These are phyloP conservation scores for Ascochyta viciae-villosae DNA, from an alignment of 2,329 filamentous ascomycete genomes.

Conservation along the genomic window DNA sequence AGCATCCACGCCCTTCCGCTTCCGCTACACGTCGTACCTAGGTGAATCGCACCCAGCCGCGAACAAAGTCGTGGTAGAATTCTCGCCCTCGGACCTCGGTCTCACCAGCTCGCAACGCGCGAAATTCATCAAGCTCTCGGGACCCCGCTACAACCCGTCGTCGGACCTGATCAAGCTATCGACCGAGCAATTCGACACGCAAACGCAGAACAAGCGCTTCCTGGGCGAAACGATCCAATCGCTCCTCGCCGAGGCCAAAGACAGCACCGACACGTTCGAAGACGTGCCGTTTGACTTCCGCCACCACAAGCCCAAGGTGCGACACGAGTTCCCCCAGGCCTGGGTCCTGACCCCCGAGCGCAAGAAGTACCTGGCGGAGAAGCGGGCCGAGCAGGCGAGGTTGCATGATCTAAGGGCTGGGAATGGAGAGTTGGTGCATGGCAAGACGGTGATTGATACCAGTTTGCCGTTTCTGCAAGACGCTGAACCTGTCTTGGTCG, in stretches of 20 bases:
- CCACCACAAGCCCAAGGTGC: slow-evolving; percentile 75
- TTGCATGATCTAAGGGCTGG: slow-evolving; percentile 64
- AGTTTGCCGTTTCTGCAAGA: slow-evolving; percentile 34
- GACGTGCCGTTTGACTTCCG: slow-evolving; percentile 90
- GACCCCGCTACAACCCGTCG: slow-evolving; percentile 85
- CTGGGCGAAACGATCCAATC: slow-evolving; percentile 78
- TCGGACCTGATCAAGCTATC: slow-evolving; percentile 86
- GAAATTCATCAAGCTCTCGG: slow-evolving; percentile 89
- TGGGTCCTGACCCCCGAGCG: slow-evolving; percentile 82
- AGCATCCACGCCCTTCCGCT: slow-evolving; percentile 69
- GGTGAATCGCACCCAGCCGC: slow-evolving; percentile 91
- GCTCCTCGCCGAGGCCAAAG: slow-evolving; percentile 76
- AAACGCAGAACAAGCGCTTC: slow-evolving; percentile 97
- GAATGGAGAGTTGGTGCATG: slow-evolving; percentile 64
- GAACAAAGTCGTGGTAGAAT: slow-evolving; percentile 93
- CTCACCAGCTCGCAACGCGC: slow-evolving; percentile 71
- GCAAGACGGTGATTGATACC: slow-evolving; percentile 51
- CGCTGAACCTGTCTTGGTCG: slow-evolving; percentile 29
- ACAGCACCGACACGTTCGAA: slow-evolving; percentile 80
- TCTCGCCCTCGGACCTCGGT: slow-evolving; percentile 75
- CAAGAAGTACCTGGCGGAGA: slow-evolving; percentile 67
- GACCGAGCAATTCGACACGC: slow-evolving; percentile 85
- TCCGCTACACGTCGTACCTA: slow-evolving; percentile 97
- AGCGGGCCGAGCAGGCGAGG: slow-evolving; percentile 60
- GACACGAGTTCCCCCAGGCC: slow-evolving; percentile 76